A percentile compares a stretch with the other conserved stretches of the same genome.
Conservation (phyloP, 129 eudicot genomes). For the Lactuca saligna region DNA sequence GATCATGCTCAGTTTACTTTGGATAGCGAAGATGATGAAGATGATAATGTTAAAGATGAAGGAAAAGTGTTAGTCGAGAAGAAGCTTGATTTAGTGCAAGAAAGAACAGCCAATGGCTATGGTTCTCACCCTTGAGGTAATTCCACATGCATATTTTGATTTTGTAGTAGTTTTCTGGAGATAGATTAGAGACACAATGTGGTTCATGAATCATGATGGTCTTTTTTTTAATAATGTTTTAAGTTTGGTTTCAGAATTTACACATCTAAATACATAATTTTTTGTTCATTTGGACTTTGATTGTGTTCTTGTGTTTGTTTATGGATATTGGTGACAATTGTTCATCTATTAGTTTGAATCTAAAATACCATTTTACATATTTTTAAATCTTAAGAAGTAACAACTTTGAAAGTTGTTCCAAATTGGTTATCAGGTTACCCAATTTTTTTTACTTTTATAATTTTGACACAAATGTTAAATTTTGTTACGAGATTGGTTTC, state of each 20-base stretch:
- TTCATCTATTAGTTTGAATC: slow-evolving; percentile 5
- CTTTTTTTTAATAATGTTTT: slow-evolving; percentile 4
- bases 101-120: slow-evolving; percentile 54
- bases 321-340: slow-evolving; percentile 4
- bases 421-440: too few relatives aligned
- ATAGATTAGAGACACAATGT: slow-evolving; percentile 17
- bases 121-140: slow-evolving; percentile 60
- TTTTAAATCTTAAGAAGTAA: too few relatives aligned
- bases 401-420: too few relatives aligned
- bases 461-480: too few relatives aligned
- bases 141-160: slow-evolving; percentile 1
- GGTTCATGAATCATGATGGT: slow-evolving; percentile 20
- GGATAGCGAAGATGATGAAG: slow-evolving; percentile 76
- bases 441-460: too few relatives aligned
- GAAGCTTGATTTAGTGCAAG: slow-evolving; percentile 34
- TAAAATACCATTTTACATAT: not conserved
- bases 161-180: slow-evolving; percentile 6
- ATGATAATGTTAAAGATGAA: slow-evolving; percentile 45
- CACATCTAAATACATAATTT: not conserved
- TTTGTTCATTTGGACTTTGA: not conserved
- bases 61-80: slow-evolving; percentile 37
- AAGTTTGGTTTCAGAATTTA: not conserved
- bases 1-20: slow-evolving; percentile 56
- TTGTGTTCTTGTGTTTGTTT: slow-evolving; percentile 1
- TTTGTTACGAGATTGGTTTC: too few relatives aligned